Percentiles rank a stretch among this genome's conserved stretches.
phyloP scores from a whole-genome alignment of 257 asterid species.

The Avicennia marina region DNA sequence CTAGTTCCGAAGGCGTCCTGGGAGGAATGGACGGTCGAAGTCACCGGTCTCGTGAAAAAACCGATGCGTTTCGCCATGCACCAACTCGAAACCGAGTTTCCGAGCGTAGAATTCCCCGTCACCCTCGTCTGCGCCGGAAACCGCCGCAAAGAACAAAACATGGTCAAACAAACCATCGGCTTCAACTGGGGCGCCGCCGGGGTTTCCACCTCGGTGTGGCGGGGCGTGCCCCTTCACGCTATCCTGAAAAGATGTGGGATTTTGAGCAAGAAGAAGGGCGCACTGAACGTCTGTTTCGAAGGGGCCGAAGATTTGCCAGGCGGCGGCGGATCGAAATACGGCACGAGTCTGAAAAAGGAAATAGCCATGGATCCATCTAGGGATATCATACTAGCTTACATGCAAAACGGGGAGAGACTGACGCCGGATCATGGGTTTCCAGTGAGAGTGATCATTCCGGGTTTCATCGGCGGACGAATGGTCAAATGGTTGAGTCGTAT shows the following conservation, averaged over 20 bases:
- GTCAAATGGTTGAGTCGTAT: slow-evolving; percentile 90
- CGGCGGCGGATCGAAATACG: slow-evolving; percentile 91
- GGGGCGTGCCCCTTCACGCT: slow-evolving; percentile 74
- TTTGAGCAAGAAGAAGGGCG: slow-evolving; percentile 44
- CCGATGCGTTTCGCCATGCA: slow-evolving; percentile 68
- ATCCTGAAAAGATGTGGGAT: slow-evolving; percentile 66
- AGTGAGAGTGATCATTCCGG: slow-evolving; percentile 78
- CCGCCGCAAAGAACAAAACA: slow-evolving; percentile 86
- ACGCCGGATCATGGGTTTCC: slow-evolving; percentile 91
- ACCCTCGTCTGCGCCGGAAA: slow-evolving; percentile 90
- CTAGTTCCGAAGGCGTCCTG: slow-evolving; percentile 60
- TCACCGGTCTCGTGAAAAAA: slow-evolving; percentile 60
- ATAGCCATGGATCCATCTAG: slow-evolving; percentile 77
- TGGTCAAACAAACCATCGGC: slow-evolving; percentile 79
- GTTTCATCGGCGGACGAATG: slow-evolving; percentile 93
- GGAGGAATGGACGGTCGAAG: slow-evolving; percentile 76
- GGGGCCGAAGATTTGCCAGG: slow-evolving; percentile 92
- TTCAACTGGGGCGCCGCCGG: slow-evolving; percentile 97
- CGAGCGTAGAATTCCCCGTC: slow-evolving; percentile 51
- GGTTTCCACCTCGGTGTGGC: slow-evolving; percentile 78
- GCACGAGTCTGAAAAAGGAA: slow-evolving; percentile 62
- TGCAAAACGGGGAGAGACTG: slow-evolving; percentile 80
- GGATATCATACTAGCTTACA: slow-evolving; percentile 74
- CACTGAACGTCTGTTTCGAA: slow-evolving; percentile 69
- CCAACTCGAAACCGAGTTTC: slow-evolving; percentile 58